Conservation (phyloP, 352 stramenopile species). For the Salisapilia sapeloensis region DNA sequence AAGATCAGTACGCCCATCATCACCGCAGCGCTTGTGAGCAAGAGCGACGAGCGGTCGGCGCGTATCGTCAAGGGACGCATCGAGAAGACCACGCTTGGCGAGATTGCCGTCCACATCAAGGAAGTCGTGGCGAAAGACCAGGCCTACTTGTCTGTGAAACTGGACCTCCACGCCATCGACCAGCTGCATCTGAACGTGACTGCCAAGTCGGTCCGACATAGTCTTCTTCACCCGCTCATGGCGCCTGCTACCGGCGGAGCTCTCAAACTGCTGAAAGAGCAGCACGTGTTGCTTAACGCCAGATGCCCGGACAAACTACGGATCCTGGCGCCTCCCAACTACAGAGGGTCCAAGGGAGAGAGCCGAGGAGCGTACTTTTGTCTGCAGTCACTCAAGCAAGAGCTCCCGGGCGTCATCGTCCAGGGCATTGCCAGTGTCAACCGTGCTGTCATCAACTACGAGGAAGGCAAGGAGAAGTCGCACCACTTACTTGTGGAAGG, state of each 20-base stretch:
- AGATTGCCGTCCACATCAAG: constrained; percentile 94
- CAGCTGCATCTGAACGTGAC: constrained; percentile 95
- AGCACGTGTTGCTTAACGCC: constrained; percentile 71
- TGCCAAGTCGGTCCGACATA: constrained; percentile 77
- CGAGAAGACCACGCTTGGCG: constrained; percentile 97
- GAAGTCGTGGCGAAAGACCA: constrained; percentile 90
- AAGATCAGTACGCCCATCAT: constrained; percentile 99
- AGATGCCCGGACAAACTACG: constrained; percentile 72
- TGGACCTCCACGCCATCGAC: constrained; percentile 94
- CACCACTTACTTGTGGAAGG: constrained; percentile 99
- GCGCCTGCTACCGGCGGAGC: constrained; percentile 49
- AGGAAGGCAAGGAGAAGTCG: constrained; percentile 54
- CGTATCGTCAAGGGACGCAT: constrained; percentile 98
- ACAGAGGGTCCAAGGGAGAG: constrained; percentile 70
- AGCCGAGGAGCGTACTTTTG: constrained; percentile 81
- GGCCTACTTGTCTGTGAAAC: constrained; percentile 94
- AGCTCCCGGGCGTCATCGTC: constrained; percentile 94
- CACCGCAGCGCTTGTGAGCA: constrained; percentile 92
- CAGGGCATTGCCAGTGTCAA: constrained; percentile 96
- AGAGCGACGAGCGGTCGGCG: constrained; percentile 92
- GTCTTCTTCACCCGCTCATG: constrained; percentile 89
- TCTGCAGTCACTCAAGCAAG: constrained; percentile 92
- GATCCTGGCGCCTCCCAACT: constrained; percentile 65
- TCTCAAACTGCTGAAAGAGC: constrained; percentile 65
- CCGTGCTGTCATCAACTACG: constrained; percentile 97